Evolutionary conservation across 2,329 filamentous ascomycete genomes (phyloP).

Genomic region (Biscogniauxia mediterranea): DNA sequence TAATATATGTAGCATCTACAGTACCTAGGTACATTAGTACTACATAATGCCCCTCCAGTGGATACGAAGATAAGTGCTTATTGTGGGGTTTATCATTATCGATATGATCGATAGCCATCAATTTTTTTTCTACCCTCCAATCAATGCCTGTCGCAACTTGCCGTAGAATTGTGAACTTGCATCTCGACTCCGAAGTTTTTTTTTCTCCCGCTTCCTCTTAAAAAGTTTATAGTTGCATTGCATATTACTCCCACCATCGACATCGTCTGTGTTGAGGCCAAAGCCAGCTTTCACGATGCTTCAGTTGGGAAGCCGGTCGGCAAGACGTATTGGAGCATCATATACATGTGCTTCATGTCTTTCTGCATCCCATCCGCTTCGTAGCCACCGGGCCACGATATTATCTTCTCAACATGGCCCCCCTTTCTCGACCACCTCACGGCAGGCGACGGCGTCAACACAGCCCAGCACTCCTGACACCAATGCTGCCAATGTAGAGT

Average conservation of each 20-base stretch:
- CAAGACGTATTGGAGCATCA: constrained; percentile 27
- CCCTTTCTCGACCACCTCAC: constrained; percentile 20
- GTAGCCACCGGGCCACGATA: constrained; percentile 13
- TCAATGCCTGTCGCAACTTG: neutral
- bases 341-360: constrained; percentile 31
- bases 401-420: constrained; percentile 18
- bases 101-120: neutral
- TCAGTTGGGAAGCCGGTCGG: constrained; percentile 29
- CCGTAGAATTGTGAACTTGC: neutral
- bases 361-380: constrained; percentile 11
- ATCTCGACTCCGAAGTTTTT: neutral
- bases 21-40: neutral
- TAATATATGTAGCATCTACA: no score
- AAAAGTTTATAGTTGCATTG: no score
- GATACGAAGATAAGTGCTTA: neutral
- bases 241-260: neutral
- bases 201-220: neutral
- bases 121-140: neutral
- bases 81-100: neutral
- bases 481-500: constrained; percentile 1
- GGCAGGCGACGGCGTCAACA: constrained; percentile 8
- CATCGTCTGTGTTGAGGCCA: constrained; percentile 3
- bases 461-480: neutral
- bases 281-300: constrained; percentile 32
- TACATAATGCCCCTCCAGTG: neutral